A percentile compares a stretch with the other conserved stretches of the same genome.
phyloP scores from a whole-genome alignment of 1,139 yeast genomes.

The Yamadazyma kanchanaburiensis region DNA sequence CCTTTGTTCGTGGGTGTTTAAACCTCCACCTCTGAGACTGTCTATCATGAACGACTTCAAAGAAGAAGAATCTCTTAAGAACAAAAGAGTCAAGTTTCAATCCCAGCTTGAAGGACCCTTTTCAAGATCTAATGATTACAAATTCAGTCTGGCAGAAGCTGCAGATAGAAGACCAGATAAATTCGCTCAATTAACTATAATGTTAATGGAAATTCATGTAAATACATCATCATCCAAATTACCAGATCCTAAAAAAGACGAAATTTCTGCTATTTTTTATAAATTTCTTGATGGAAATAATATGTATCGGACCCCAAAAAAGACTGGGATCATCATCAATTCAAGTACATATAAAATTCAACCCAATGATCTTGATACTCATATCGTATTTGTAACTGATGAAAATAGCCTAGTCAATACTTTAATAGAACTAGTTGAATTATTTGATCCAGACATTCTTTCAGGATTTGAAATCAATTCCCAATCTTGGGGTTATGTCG shows the following conservation, averaged over 20 bases:
- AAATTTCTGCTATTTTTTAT: conserved; percentile 62
- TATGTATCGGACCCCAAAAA: conserved; percentile 17
- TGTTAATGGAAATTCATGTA: conserved; percentile 67
- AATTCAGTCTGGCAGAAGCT: conserved; percentile 28
- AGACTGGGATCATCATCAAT: conserved; percentile 18
- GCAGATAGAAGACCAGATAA: conserved; percentile 42
- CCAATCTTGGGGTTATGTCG: conserved; percentile 84
- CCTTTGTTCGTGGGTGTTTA: conserved; percentile 26
- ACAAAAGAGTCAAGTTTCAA: conserved; percentile 17
- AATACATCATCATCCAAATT: conserved; percentile 44
- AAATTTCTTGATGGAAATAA: conserved; percentile 46
- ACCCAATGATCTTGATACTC: too few species aligned
- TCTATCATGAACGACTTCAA: conserved; percentile 21
- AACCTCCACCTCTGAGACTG: conserved; percentile 28
- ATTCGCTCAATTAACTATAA: conserved; percentile 47
- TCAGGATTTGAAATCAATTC: conserved; percentile 83
- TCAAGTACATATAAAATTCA: conserved; percentile 7
- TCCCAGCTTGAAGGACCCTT: conserved; percentile 52
- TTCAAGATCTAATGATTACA: conserved; percentile 35
- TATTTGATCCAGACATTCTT: conserved; percentile 81
- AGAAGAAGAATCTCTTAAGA: conserved; percentile 12
- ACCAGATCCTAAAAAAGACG: conserved; percentile 70
- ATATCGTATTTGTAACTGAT: conserved; percentile 34
- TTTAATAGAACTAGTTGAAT: conserved; percentile 53
- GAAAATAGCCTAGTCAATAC: conserved; percentile 59